These are phyloP conservation scores for Trichosporon asahii DNA, from an alignment of 1,284 basidiomycete genomes.

Conservation along the genomic window DNA sequence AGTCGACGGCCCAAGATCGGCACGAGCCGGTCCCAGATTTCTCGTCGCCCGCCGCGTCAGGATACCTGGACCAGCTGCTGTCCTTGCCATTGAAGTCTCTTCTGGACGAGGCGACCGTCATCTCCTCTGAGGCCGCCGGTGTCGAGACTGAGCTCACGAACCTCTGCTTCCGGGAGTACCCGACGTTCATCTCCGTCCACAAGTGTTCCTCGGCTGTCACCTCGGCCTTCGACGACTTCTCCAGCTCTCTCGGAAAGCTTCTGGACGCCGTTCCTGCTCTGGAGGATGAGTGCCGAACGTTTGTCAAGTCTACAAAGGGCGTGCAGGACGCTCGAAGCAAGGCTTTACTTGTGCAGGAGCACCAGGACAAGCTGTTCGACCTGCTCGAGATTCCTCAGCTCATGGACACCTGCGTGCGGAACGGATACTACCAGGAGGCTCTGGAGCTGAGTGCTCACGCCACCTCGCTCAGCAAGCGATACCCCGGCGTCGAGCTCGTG, in stretches of 20 bases:
- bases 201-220: slow-evolving; percentile 57
- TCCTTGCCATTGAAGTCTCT: slow-evolving; percentile 65
- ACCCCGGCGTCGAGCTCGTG: slow-evolving; percentile 55
- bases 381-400: slow-evolving; percentile 83
- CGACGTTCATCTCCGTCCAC: slow-evolving; percentile 80
- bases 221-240: slow-evolving; percentile 64
- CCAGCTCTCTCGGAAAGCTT: slow-evolving; percentile 63
- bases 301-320: slow-evolving; percentile 59
- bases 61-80: slow-evolving; percentile 58
- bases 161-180: slow-evolving; percentile 80
- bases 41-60: slow-evolving; percentile 22
- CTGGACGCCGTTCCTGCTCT: slow-evolving; percentile 66
- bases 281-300: slow-evolving; percentile 65
- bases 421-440: slow-evolving; percentile 85
- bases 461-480: slow-evolving; percentile 53
- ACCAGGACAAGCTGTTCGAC: slow-evolving; percentile 85
- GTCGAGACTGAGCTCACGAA: slow-evolving; percentile 81
- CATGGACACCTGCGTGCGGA: slow-evolving; percentile 85
- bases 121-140: slow-evolving; percentile 75
- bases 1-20: slow-evolving; percentile 18
- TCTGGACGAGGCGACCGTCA: slow-evolving; percentile 64
- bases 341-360: slow-evolving; percentile 75
- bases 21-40: slow-evolving; percentile 26
- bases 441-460: slow-evolving; percentile 74
- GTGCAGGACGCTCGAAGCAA: slow-evolving; percentile 66